Percentiles rank a stretch among this genome's conserved stretches.
Evolutionary conservation across 495 filamentous ascomycete genomes (phyloP).

Genomic region (Penicillium arizonense): DNA sequence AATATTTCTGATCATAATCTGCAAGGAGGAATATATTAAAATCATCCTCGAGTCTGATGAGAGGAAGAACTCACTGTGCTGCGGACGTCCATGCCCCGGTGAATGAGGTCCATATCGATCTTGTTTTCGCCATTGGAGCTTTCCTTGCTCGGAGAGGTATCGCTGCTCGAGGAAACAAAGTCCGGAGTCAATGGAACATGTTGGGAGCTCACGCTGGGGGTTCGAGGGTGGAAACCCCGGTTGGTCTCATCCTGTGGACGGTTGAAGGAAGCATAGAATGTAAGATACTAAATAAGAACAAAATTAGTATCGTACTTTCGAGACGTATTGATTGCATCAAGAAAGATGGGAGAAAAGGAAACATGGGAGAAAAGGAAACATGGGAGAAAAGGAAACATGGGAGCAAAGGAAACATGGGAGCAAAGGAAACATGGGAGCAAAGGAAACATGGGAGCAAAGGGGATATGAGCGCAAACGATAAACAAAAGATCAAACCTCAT

Average conservation of each 20-base stretch:
- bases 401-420: too few species aligned
- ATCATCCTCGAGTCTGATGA: constrained; percentile 7
- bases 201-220: not conserved
- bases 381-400: too few species aligned
- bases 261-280: not conserved
- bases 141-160: not conserved
- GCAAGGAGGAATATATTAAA: constrained; percentile 16
- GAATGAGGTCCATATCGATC: not conserved
- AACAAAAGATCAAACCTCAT: not conserved
- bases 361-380: too few species aligned
- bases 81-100: constrained; percentile 51
- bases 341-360: too few species aligned
- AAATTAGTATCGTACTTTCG: not conserved
- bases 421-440: too few species aligned
- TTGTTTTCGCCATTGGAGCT: not conserved
- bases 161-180: not conserved
- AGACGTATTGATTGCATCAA: not conserved
- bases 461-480: too few species aligned
- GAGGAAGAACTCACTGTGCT: constrained; percentile 60
- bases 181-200: not conserved
- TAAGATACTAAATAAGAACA: not conserved
- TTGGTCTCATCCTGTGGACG: not conserved
- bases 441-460: too few species aligned
- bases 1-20: constrained; percentile 97
- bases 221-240: not conserved